Evolutionary conservation across 805 yeast species (phyloP), one percentile per base, ranked within the genome.

Genomic region (Yarrowia hollandica): DNA sequence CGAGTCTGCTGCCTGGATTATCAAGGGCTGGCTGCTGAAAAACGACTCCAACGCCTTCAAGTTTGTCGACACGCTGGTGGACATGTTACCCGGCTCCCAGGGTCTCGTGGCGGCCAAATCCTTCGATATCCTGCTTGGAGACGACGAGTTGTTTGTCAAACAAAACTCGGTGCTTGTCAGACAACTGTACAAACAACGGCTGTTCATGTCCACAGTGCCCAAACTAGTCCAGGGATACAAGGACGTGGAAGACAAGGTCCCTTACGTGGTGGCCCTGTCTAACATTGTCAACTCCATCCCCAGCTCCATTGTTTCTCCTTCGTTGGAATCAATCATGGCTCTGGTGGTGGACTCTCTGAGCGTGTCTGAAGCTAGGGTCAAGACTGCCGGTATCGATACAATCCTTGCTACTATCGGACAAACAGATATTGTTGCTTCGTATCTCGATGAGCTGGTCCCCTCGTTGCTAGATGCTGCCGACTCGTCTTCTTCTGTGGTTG

Each of bases 181-280:
- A 61, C 70, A 80, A 42, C 75, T 94, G 21, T 89, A 86, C 77
- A 90, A 90, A 68, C 99, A 94, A 67, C 84, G 84, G 63, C 77
- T 88, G 22, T 89, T 90, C 68, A 81, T 82, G 61, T 72, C 76
- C 8, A 73, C 83, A 1, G 76, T 89, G 5, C 86, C 87, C 0
- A 70, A 69, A 26, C 68, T 90, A 28, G 80, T 86, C 7, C 68
- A 71, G 0, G 78, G 77, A 3, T 83, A 79, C 68, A 71, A 59
- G 9, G 42, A 62, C 18, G 26, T 54, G 10, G 63, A 71, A 61
- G 48, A 38, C 2, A 79, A 79, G 62, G 79, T 82, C 48, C 78
- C 81, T 48, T 82, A 82, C 64, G 72, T 91, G 62, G 77, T 82
- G 9, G 82, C 94, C 0, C 74, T 92, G 50, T 82, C 96, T 2